phyloP scores from a whole-genome alignment of 106 monocot species.

The Apostasia shenzhenica region DNA sequence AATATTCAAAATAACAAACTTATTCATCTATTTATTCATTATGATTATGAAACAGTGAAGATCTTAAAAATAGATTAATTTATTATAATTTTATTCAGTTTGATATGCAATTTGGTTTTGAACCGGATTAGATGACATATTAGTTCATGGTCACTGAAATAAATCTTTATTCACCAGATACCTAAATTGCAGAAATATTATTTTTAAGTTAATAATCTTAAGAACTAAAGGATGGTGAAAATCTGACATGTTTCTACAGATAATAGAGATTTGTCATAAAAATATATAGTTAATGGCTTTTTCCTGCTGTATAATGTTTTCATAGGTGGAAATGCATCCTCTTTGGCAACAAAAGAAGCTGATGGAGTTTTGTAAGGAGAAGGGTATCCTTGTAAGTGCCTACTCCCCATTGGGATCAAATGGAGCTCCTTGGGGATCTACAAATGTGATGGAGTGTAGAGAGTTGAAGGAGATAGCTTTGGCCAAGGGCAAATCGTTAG shows the following conservation, averaged over 20 bases:
- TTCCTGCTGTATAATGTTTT: neutral
- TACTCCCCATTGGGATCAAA: constrained; percentile 43
- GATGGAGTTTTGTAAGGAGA: constrained; percentile 24
- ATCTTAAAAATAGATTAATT: too few species aligned
- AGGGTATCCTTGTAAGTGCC: constrained; percentile 39
- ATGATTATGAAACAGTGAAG: too few species aligned
- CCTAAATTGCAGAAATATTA: too few species aligned
- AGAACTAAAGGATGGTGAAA: neutral
- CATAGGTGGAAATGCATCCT: constrained; percentile 47
- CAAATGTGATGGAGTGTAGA: constrained; percentile 14
- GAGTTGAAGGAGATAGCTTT: constrained; percentile 34
- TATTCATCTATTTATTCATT: too few species aligned
- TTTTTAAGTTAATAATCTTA: neutral
- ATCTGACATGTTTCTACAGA: neutral
- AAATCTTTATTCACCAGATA: too few species aligned
- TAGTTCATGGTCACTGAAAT: too few species aligned
- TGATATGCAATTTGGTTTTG: too few species aligned
- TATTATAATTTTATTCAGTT: too few species aligned
- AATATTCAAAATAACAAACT: too few species aligned
- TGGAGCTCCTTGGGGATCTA: neutral
- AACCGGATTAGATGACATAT: too few species aligned
- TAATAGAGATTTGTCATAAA: neutral
- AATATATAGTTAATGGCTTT: too few species aligned
- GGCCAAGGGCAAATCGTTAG: constrained; percentile 26
- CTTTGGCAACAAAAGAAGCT: constrained; percentile 45